Conservation (phyloP, 2,329 filamentous ascomycete genomes). For the Acarospora socialis region DNA sequence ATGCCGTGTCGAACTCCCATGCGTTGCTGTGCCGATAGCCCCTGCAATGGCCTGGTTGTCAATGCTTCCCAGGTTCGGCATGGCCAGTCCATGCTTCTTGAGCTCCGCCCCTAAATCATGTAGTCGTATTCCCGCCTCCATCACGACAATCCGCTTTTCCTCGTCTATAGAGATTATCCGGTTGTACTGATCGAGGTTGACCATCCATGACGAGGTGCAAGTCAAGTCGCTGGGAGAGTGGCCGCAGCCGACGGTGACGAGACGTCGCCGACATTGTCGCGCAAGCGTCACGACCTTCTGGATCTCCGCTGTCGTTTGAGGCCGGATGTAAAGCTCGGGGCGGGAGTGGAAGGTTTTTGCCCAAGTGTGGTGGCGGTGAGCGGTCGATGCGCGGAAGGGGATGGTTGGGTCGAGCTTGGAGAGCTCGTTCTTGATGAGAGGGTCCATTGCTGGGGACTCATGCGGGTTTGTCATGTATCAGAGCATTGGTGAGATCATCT, state of each 20-base stretch:
- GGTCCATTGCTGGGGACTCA: slow-evolving; percentile 26
- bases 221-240: slow-evolving; percentile 89
- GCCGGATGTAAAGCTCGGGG: slow-evolving; percentile 83
- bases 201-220: slow-evolving; percentile 83
- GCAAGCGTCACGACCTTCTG: slow-evolving; percentile 73
- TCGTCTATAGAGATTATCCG: slow-evolving; percentile 56
- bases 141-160: slow-evolving; percentile 51
- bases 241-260: slow-evolving; percentile 77
- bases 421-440: slow-evolving; percentile 39
- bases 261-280: slow-evolving; percentile 60
- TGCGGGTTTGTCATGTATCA: no score
- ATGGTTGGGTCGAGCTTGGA: slow-evolving; percentile 45
- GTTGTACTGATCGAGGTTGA: slow-evolving; percentile 79
- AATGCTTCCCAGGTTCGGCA: slow-evolving; percentile 90
- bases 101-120: slow-evolving; percentile 59
- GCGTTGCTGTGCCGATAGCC: slow-evolving; percentile 83
- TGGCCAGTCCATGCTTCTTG: slow-evolving; percentile 60
- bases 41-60: slow-evolving; percentile 87
- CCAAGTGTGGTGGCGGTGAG: slow-evolving; percentile 82
- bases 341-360: slow-evolving; percentile 79
- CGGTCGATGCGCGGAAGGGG: slow-evolving; percentile 60
- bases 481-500: no score
- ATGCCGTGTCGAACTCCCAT: slow-evolving; percentile 74
- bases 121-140: slow-evolving; percentile 81
- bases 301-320: slow-evolving; percentile 63